Conservation (phyloP, 2,329 filamentous ascomycete species). For the Talaromyces verruculosus region DNA sequence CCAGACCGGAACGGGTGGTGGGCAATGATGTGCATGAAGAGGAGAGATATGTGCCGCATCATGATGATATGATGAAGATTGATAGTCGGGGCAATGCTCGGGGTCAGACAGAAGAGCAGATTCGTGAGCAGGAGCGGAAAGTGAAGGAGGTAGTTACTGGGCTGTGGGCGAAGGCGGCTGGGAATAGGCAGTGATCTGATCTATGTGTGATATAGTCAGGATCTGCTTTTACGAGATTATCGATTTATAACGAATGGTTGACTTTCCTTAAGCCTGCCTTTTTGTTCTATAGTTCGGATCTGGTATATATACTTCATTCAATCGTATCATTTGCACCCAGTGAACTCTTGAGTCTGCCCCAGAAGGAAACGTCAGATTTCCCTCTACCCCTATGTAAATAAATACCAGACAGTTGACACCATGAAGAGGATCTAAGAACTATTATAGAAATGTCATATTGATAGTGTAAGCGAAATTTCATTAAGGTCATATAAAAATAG, state of each 20-base stretch:
- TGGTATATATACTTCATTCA: not conserved
- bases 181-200: constrained; percentile 25
- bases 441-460: not conserved
- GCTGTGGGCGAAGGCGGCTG: constrained; percentile 50
- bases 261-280: not conserved
- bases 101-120: constrained; percentile 64
- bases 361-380: not conserved
- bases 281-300: not conserved
- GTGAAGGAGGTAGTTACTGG: constrained; percentile 60
- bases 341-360: not conserved
- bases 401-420: not conserved
- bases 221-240: not conserved
- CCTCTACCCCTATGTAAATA: not conserved
- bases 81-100: constrained; percentile 60
- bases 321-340: not conserved
- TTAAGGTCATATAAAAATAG: constrained; percentile 5
- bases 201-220: not conserved
- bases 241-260: not conserved
- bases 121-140: constrained; percentile 58
- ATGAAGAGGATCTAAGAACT: not conserved
- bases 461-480: not conserved
- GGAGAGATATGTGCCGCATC: constrained; percentile 26
- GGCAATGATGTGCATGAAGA: constrained; percentile 46
- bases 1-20: constrained; percentile 49
- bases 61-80: constrained; percentile 50